These are phyloP conservation scores for Verbascum thapsus DNA, from an alignment of 257 asterid species.

Conservation along the genomic window DNA sequence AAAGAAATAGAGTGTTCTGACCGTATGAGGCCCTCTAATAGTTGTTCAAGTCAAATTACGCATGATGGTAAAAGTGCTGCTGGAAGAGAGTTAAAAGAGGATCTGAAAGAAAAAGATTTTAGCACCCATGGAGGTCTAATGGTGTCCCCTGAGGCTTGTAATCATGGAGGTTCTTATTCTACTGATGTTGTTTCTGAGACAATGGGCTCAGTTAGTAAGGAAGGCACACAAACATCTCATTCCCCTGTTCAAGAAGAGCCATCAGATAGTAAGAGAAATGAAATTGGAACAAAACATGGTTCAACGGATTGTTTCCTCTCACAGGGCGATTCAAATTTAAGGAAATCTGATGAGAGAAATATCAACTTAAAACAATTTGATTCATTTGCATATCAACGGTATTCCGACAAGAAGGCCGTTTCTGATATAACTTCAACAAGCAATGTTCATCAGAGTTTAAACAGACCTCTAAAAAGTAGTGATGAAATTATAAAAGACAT, in stretches of 20 bases:
- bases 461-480: slow-evolving; percentile 38
- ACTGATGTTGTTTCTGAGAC: slow-evolving; percentile 34
- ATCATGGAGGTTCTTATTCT: slow-evolving; percentile 35
- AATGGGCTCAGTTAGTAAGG: slow-evolving; percentile 30
- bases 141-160: slow-evolving; percentile 35
- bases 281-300: slow-evolving; percentile 29
- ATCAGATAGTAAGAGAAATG: slow-evolving; percentile 38
- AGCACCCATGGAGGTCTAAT: slow-evolving; percentile 26
- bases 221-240: slow-evolving; percentile 32
- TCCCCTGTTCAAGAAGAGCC: slow-evolving; percentile 43
- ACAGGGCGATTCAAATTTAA: slow-evolving; percentile 36
- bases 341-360: slow-evolving; percentile 40
- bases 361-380: slow-evolving; percentile 31
- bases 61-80: slow-evolving; percentile 34
- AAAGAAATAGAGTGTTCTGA: slow-evolving; percentile 50
- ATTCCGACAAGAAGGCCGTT: slow-evolving; percentile 37
- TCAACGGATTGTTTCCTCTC: slow-evolving; percentile 23
- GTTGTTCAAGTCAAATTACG: slow-evolving; percentile 32
- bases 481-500: slow-evolving; percentile 44
- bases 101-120: slow-evolving; percentile 35
- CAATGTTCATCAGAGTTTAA: slow-evolving; percentile 38
- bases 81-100: slow-evolving; percentile 37
- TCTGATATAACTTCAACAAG: slow-evolving; percentile 37
- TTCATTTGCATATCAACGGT: slow-evolving; percentile 37
- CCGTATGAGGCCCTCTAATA: slow-evolving; percentile 31